phyloP scores from a whole-genome alignment of 208 protist genomes.

The Crithidia thermophila region DNA sequence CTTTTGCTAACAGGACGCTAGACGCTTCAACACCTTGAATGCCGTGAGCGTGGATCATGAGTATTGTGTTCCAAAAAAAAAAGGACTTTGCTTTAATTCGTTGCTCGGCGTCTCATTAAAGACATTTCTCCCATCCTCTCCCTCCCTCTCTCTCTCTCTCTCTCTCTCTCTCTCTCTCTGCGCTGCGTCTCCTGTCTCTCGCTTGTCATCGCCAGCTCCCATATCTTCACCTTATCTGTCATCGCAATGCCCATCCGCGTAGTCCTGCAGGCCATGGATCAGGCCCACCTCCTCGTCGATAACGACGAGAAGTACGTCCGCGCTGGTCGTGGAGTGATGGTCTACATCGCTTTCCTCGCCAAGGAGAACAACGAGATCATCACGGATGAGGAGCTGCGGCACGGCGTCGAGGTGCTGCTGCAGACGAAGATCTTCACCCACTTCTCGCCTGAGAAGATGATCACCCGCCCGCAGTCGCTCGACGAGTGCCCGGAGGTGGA shows the following conservation, averaged over 20 bases:
- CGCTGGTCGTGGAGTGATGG: conserved; percentile 58
- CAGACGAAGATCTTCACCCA: conserved; percentile 77
- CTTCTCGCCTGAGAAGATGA: conserved; percentile 52
- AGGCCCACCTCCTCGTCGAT: conserved; percentile 72
- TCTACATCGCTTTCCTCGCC: conserved; percentile 81
- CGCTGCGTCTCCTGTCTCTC: not conserved
- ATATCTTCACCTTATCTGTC: conserved; percentile 7
- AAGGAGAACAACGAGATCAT: conserved; percentile 14
- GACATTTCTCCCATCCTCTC: not conserved
- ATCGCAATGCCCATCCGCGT: conserved; percentile 64
- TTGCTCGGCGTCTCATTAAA: too few species aligned
- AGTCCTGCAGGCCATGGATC: conserved; percentile 75
- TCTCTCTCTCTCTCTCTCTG: not conserved
- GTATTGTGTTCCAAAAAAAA: too few species aligned
- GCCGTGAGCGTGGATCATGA: too few species aligned
- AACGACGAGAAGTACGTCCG: conserved; percentile 69
- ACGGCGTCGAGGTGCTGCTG: conserved; percentile 56
- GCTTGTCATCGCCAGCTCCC: not conserved
- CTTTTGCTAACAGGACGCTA: too few species aligned
- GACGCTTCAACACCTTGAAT: too few species aligned
- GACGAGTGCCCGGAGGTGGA: conserved; percentile 56
- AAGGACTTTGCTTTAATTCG: too few species aligned
- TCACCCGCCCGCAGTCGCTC: conserved; percentile 49
- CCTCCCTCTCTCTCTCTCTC: not conserved
- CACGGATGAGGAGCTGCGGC: conserved; percentile 50